Percentiles rank a stretch among this genome's conserved stretches.
Conservation (phyloP, 257 asterid genomes). For the Jacaranda mimosifolia region DNA sequence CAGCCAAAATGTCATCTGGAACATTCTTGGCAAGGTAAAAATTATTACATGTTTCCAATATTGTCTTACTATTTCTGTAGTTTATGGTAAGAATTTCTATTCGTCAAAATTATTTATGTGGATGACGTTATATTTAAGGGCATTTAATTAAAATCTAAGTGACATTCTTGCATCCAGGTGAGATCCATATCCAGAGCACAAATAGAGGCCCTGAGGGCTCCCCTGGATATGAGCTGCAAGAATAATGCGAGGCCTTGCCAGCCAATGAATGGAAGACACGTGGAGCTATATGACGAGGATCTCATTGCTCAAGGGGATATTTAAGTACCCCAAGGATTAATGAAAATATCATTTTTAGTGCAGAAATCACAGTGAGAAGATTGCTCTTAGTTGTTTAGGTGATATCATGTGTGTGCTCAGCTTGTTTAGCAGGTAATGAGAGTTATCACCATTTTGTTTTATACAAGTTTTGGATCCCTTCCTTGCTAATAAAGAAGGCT, state of each 20-base stretch:
- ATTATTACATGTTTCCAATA: background rate
- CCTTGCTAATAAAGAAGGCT: background rate
- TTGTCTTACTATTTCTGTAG: background rate
- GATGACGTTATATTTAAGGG: background rate
- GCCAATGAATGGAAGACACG: constrained; percentile 66
- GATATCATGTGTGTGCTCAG: background rate
- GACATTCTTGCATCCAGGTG: constrained; percentile 43
- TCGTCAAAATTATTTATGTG: too few relatives aligned
- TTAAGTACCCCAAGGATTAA: background rate
- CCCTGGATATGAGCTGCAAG: constrained; percentile 61
- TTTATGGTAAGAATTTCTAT: background rate
- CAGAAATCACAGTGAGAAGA: background rate
- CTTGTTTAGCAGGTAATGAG: background rate
- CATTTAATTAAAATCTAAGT: too few relatives aligned
- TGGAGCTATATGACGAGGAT: constrained; percentile 55
- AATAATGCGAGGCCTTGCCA: constrained; percentile 71
- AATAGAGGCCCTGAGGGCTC: constrained; percentile 63
- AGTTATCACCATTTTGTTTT: background rate
- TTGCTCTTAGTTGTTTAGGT: background rate
- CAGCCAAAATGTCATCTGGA: constrained; percentile 67
- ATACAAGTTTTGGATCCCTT: background rate
- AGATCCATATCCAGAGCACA: constrained; percentile 60
- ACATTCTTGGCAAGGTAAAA: constrained; percentile 66
- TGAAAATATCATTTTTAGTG: background rate
- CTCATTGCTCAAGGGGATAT: background rate